A percentile compares a stretch with the other conserved stretches of the same genome.
phyloP scores from a whole-genome alignment of 345 rosid species.

The Populus deltoides region DNA sequence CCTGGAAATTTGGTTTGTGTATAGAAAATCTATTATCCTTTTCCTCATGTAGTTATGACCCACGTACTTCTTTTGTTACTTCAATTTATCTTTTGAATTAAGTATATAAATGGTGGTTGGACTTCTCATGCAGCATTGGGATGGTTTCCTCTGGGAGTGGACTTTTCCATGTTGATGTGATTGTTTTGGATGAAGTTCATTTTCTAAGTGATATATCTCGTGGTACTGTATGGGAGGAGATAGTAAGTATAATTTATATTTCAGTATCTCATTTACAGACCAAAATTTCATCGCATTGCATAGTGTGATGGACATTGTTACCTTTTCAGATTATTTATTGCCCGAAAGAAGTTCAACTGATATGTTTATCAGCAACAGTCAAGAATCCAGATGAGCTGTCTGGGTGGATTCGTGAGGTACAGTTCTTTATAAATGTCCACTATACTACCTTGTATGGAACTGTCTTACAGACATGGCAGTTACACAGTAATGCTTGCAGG shows the following conservation, averaged over 20 bases:
- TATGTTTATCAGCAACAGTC: constrained; percentile 91
- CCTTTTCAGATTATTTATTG: constrained; percentile 78
- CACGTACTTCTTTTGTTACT: not conserved
- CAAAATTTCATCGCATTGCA: not conserved
- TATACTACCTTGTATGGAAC: not conserved
- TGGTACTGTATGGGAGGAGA: constrained; percentile 81
- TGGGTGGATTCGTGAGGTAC: constrained; percentile 96
- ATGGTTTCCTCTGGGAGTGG: constrained; percentile 79
- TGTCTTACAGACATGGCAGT: not conserved
- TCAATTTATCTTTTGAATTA: constrained; percentile 9
- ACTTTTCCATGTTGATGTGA: constrained; percentile 80
- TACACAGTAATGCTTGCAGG: not conserved
- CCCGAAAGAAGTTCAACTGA: constrained; percentile 85
- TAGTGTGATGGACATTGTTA: constrained; percentile 2
- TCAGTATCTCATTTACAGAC: constrained; percentile 3
- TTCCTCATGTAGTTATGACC: constrained; percentile 5
- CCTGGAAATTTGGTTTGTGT: not conserved
- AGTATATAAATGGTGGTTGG: constrained; percentile 10
- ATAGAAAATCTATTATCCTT: not conserved
- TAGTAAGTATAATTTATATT: constrained; percentile 12
- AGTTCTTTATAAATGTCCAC: not conserved
- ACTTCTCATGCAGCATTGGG: constrained; percentile 75
- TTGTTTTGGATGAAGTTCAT: constrained; percentile 98
- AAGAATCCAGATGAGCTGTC: constrained; percentile 92
- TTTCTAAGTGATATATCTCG: constrained; percentile 83